Evolutionary conservation across 2,329 filamentous ascomycete species (phyloP).

Genomic region (Chrysoporthe austroafricana): DNA sequence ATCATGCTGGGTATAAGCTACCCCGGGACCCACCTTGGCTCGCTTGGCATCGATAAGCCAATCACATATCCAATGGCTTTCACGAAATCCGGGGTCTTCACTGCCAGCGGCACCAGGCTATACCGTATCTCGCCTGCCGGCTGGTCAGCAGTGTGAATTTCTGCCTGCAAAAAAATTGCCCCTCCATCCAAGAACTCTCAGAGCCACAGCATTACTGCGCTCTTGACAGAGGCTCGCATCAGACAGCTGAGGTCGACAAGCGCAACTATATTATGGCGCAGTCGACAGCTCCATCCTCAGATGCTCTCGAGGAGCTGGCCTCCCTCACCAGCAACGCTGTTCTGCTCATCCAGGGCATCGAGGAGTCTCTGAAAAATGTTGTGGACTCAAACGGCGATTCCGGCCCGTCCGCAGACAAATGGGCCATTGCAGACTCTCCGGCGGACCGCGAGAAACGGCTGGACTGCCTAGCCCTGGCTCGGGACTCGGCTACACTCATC

Average conservation of each 20-base stretch:
- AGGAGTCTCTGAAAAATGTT: slow-evolving; percentile 23
- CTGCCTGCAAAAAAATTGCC: slow-evolving; percentile 13
- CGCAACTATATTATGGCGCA: slow-evolving; percentile 11
- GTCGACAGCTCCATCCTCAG: background rate
- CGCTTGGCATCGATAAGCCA: background rate
- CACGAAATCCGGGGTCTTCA: background rate
- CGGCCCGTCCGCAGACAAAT: slow-evolving; percentile 22
- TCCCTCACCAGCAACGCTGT: slow-evolving; percentile 33
- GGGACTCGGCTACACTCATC: slow-evolving; percentile 73
- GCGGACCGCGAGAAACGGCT: slow-evolving; percentile 35
- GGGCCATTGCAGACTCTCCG: slow-evolving; percentile 26
- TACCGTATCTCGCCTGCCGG: slow-evolving; percentile 1
- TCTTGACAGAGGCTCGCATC: background rate
- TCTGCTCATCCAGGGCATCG: slow-evolving; percentile 30
- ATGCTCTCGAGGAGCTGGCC: slow-evolving; percentile 26
- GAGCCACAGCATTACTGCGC: background rate
- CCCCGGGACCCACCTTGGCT: background rate
- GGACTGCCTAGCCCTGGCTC: slow-evolving; percentile 69
- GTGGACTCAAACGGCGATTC: slow-evolving; percentile 26
- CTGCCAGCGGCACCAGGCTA: background rate
- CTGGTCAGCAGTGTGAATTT: background rate
- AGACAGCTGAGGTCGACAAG: background rate
- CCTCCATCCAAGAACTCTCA: slow-evolving; percentile 16
- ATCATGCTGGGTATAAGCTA: slow-evolving; percentile 8
- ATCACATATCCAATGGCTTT: background rate